A percentile compares a stretch with the other conserved stretches of the same genome.
Conservation (phyloP, 75 land plant genomes). For the Cupressus sempervirens region DNA sequence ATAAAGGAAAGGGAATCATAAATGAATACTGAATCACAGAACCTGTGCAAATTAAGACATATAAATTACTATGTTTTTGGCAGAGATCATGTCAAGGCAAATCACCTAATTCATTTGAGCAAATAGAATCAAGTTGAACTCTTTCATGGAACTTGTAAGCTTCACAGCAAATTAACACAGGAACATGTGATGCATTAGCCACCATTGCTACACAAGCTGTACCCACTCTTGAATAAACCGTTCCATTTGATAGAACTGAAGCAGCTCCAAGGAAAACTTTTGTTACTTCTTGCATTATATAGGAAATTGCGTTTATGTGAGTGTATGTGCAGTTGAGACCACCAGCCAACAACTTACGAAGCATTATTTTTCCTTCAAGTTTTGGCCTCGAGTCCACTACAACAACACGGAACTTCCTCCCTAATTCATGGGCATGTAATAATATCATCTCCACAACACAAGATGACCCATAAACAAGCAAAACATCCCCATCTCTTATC, state of each 20-base stretch:
- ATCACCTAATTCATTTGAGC: slow-evolving; percentile 92
- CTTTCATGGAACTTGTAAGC: slow-evolving; percentile 98
- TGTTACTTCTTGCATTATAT: slow-evolving; percentile 96
- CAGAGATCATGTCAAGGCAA: not conserved
- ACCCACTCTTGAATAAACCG: slow-evolving; percentile 95
- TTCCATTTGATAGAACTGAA: slow-evolving; percentile 91
- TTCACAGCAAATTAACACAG: slow-evolving; percentile 92
- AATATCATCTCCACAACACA: slow-evolving; percentile 85
- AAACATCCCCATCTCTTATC: slow-evolving; percentile 91
- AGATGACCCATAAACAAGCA: slow-evolving; percentile 83
- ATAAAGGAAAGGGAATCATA: not conserved
- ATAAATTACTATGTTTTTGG: not conserved
- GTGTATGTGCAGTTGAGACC: slow-evolving; percentile 88
- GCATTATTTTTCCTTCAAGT: slow-evolving; percentile 75
- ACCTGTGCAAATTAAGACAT: not conserved
- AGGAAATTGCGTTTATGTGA: slow-evolving; percentile 89
- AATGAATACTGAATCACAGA: not conserved
- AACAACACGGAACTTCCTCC: slow-evolving; percentile 82
- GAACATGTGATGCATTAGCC: slow-evolving; percentile 89
- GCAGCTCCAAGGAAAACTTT: slow-evolving; percentile 89
- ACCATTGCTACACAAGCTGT: slow-evolving; percentile 98
- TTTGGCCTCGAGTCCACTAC: slow-evolving; percentile 93
- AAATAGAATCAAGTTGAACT: slow-evolving; percentile 97
- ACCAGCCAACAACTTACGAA: slow-evolving; percentile 57
- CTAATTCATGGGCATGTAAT: slow-evolving; percentile 67